Conservation (phyloP, 164 flowering plant species). For the Stephania cephalantha region DNA sequence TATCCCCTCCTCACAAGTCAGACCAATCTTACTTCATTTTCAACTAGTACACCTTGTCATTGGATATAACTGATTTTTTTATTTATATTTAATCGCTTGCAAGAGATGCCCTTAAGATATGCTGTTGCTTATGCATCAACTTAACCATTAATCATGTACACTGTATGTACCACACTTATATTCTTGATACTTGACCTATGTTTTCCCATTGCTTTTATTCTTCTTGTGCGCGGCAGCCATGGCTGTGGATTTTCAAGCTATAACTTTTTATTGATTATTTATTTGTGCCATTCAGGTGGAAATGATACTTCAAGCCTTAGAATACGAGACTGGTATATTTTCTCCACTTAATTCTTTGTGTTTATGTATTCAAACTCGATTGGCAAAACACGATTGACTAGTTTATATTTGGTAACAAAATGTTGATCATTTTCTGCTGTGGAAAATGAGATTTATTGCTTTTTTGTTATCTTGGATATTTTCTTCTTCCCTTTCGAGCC, state of each 20-base stretch:
- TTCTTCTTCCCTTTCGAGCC: no score
- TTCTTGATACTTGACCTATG: no score
- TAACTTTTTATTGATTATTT: constrained; percentile 11
- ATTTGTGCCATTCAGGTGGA: constrained; percentile 54
- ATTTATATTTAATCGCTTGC: no score
- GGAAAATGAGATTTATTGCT: background rate
- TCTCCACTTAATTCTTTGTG: background rate
- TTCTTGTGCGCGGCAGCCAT: background rate
- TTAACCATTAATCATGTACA: no score
- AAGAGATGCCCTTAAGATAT: no score
- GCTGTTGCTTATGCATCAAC: no score
- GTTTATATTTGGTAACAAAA: background rate
- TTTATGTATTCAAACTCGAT: background rate
- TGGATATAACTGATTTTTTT: no score
- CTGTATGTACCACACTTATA: no score
- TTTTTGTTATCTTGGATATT: background rate
- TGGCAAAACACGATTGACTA: background rate
- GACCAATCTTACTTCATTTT: no score
- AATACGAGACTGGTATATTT: constrained; percentile 74
- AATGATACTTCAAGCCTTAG: constrained; percentile 96
- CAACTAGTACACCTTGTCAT: no score
- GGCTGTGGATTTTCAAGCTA: background rate
- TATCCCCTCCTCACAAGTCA: no score
- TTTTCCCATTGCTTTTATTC: background rate
- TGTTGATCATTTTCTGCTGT: background rate